Evolutionary conservation across 768 basidiomycete genomes (phyloP).

Genomic region (Pleurotus pulmonarius): DNA sequence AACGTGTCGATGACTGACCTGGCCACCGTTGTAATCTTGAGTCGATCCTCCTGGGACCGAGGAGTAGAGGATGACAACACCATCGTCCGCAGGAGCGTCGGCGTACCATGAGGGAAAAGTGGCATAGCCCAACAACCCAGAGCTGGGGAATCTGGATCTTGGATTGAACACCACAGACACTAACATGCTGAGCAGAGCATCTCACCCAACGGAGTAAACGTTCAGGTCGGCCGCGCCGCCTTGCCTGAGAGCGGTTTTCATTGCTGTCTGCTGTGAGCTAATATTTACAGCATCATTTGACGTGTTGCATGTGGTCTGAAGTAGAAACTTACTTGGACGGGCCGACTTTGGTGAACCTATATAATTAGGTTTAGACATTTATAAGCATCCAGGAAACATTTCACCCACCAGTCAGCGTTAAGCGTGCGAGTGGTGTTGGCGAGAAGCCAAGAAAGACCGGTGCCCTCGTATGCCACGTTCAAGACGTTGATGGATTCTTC

Average conservation of each 20-base stretch:
- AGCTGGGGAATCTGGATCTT: slow-evolving; percentile 12
- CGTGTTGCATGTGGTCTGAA: background rate
- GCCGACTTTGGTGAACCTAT: slow-evolving; percentile 17
- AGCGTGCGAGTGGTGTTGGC: slow-evolving; percentile 35
- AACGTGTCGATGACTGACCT: slow-evolving; percentile 8
- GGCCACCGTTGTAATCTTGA: slow-evolving; percentile 22
- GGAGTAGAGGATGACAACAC: slow-evolving; percentile 24
- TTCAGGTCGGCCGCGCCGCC: slow-evolving; percentile 24
- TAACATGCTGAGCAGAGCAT: background rate
- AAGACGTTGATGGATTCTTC: background rate
- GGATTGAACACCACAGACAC: background rate
- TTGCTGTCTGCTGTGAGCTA: slow-evolving; percentile 18
- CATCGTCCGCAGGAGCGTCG: slow-evolving; percentile 28
- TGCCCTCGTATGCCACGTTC: slow-evolving; percentile 10
- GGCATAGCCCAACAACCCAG: slow-evolving; percentile 31
- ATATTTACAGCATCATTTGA: background rate
- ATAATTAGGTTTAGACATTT: slow-evolving; percentile 11
- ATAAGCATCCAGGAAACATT: background rate
- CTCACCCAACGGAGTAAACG: slow-evolving; percentile 20
- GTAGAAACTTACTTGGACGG: slow-evolving; percentile 2
- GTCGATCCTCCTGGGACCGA: slow-evolving; percentile 24
- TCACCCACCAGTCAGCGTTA: slow-evolving; percentile 37
- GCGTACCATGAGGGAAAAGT: slow-evolving; percentile 33
- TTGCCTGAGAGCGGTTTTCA: slow-evolving; percentile 24
- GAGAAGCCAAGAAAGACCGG: slow-evolving; percentile 27